A percentile compares a stretch with the other conserved stretches of the same genome.
Evolutionary conservation across 2,329 filamentous ascomycete genomes (phyloP).

Genomic region (Aspergillus pseudoterreus): DNA sequence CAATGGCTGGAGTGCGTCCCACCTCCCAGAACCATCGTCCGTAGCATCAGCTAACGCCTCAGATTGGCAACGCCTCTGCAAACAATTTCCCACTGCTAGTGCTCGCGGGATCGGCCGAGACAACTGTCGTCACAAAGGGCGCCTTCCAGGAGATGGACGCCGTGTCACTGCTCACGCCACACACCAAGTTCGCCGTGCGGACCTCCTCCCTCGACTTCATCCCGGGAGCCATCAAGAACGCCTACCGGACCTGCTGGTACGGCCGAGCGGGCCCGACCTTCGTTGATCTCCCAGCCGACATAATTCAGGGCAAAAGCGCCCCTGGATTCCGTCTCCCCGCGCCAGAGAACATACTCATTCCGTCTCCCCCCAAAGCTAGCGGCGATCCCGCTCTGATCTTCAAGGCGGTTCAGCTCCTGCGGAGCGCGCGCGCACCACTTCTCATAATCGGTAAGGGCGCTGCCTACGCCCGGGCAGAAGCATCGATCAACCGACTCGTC

Average conservation of each 20-base stretch:
- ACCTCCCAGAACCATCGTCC: background rate
- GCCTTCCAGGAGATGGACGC: slow-evolving; percentile 58
- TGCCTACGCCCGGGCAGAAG: slow-evolving; percentile 52
- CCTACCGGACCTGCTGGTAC: slow-evolving; percentile 53
- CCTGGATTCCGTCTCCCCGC: slow-evolving; percentile 19
- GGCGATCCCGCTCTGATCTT: slow-evolving; percentile 43
- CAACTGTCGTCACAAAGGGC: slow-evolving; percentile 49
- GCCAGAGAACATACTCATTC: slow-evolving; percentile 28
- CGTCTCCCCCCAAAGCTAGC: slow-evolving; percentile 41
- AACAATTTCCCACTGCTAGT: slow-evolving; percentile 55
- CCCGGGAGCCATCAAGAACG: slow-evolving; percentile 46
- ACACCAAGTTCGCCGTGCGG: slow-evolving; percentile 51
- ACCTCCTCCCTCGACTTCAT: slow-evolving; percentile 46
- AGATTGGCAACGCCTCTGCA: slow-evolving; percentile 50
- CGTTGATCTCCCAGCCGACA: slow-evolving; percentile 54
- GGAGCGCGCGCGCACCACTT: slow-evolving; percentile 48
- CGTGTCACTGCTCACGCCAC: slow-evolving; percentile 50
- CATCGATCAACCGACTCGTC: slow-evolving; percentile 43
- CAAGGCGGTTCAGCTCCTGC: slow-evolving; percentile 44
- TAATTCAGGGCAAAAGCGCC: slow-evolving; percentile 45
- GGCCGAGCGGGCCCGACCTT: slow-evolving; percentile 53
- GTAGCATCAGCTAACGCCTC: slow-evolving; percentile 7
- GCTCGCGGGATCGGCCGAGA: slow-evolving; percentile 53
- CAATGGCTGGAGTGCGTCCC: slow-evolving; percentile 51
- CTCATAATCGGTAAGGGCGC: slow-evolving; percentile 56